Evolutionary conservation across 805 yeast genomes (phyloP).

Genomic region (Cyberlindnera nakhonratchasimensis): DNA sequence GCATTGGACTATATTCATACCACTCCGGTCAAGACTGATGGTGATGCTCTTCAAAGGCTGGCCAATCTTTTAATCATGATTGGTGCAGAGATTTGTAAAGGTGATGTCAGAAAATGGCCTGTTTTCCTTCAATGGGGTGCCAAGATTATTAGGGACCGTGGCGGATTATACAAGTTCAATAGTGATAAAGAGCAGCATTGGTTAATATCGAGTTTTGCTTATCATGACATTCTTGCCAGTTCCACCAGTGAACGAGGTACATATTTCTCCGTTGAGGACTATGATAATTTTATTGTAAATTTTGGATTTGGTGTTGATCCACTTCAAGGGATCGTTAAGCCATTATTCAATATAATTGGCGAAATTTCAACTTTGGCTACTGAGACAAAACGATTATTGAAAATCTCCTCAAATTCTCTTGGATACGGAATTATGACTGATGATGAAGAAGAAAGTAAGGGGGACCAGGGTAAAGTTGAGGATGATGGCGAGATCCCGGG

Average conservation of each 20-base stretch:
- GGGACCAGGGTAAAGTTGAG: conserved; percentile 9
- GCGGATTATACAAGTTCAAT: conserved; percentile 54
- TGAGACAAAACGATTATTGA: conserved; percentile 41
- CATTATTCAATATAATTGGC: conserved; percentile 62
- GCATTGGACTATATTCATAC: conserved; percentile 43
- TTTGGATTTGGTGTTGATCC: conserved; percentile 56
- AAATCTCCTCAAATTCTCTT: conserved; percentile 27
- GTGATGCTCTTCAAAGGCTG: conserved; percentile 38
- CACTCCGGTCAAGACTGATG: conserved; percentile 28
- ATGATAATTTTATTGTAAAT: conserved; percentile 37
- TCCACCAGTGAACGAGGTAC: conserved; percentile 58
- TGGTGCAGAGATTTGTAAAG: conserved; percentile 81
- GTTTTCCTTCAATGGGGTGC: conserved; percentile 64
- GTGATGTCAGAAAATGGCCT: conserved; percentile 77
- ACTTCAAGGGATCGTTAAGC: conserved; percentile 67
- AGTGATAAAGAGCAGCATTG: conserved; percentile 59
- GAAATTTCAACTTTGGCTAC: conserved; percentile 61
- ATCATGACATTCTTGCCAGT: conserved; percentile 71
- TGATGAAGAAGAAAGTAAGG: conserved; percentile 19
- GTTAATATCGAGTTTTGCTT: conserved; percentile 74
- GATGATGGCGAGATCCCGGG: conserved; percentile 24
- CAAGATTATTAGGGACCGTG: conserved; percentile 53
- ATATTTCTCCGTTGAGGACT: conserved; percentile 59
- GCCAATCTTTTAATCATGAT: conserved; percentile 67
- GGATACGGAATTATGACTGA: conserved; percentile 28